Evolutionary conservation across 805 yeast species (phyloP).

Genomic region (Cyberlindnera samutprakarnensis): DNA sequence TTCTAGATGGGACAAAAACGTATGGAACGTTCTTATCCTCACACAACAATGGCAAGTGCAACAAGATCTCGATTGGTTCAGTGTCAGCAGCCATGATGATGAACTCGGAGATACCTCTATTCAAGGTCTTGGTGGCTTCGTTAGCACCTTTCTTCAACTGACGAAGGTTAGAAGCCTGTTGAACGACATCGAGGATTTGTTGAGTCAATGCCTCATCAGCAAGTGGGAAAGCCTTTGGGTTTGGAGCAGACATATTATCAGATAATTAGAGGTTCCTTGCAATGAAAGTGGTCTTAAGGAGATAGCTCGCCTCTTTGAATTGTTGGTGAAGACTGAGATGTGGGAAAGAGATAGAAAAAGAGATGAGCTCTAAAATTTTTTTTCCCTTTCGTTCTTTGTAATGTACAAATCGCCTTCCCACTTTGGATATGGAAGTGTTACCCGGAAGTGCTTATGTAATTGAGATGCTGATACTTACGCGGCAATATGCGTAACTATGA

Average conservation of each 20-base stretch:
- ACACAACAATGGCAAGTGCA: conserved; percentile 95
- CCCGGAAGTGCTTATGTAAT: too few relatives aligned
- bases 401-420: too few relatives aligned
- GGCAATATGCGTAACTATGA: conserved; percentile 5
- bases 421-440: too few relatives aligned
- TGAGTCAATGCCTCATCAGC: conserved; percentile 94
- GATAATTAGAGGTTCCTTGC: conserved; percentile 38
- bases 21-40: conserved; percentile 99
- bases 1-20: conserved; percentile 97
- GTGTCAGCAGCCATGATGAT: conserved; percentile 99
- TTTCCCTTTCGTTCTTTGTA: neutral
- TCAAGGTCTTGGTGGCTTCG: conserved; percentile 98
- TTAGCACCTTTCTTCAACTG: conserved; percentile 99
- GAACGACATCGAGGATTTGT: conserved; percentile 95
- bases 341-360: neutral
- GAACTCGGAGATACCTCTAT: conserved; percentile 99
- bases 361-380: neutral
- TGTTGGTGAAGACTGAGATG: neutral
- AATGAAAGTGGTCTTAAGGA: conserved; percentile 6
- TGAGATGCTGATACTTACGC: too few relatives aligned
- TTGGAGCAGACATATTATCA: conserved; percentile 68
- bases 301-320: conserved; percentile 24
- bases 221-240: conserved; percentile 98
- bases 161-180: conserved; percentile 96
- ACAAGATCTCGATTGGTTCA: conserved; percentile 96